phyloP scores from a whole-genome alignment of 306 rosid species.

The Crotalaria pallida region DNA sequence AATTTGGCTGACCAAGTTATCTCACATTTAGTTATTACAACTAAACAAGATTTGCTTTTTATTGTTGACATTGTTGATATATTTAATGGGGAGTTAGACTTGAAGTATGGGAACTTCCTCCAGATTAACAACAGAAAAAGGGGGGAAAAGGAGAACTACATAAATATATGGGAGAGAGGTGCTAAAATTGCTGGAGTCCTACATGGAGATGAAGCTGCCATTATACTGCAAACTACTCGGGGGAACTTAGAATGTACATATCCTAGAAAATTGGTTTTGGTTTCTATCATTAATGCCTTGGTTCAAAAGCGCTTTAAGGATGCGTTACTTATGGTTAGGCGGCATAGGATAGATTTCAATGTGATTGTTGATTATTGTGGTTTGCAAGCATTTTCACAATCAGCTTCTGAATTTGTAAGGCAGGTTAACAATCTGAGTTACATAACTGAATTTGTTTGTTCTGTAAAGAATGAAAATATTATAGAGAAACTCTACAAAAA shows the following conservation, averaged over 20 bases:
- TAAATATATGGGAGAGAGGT: constrained; percentile 92
- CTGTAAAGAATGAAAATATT: constrained; percentile 70
- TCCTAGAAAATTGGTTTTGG: constrained; percentile 85
- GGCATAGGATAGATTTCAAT: constrained; percentile 93
- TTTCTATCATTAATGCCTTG: constrained; percentile 76
- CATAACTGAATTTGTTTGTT: constrained; percentile 94
- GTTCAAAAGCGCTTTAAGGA: constrained; percentile 72
- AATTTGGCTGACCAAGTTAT: constrained; percentile 67
- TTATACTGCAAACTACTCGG: constrained; percentile 69
- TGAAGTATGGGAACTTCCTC: constrained; percentile 49
- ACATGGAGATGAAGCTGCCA: constrained; percentile 87
- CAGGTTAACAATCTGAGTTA: constrained; percentile 77
- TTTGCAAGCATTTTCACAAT: constrained; percentile 65
- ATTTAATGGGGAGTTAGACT: constrained; percentile 49
- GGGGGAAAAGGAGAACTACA: constrained; percentile 46
- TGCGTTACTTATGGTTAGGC: constrained; percentile 89
- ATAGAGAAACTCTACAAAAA: constrained; percentile 63
- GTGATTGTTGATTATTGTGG: constrained; percentile 81
- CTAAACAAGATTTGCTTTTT: constrained; percentile 83
- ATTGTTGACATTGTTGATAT: constrained; percentile 64
- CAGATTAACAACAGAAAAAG: constrained; percentile 39
- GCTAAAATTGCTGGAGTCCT: constrained; percentile 79
- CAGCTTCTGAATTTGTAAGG: constrained; percentile 74
- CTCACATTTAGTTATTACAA: constrained; percentile 70
- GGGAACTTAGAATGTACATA: constrained; percentile 89